Conservation (phyloP, 2,329 filamentous ascomycete species). For the Rutstroemia sp. region DNA sequence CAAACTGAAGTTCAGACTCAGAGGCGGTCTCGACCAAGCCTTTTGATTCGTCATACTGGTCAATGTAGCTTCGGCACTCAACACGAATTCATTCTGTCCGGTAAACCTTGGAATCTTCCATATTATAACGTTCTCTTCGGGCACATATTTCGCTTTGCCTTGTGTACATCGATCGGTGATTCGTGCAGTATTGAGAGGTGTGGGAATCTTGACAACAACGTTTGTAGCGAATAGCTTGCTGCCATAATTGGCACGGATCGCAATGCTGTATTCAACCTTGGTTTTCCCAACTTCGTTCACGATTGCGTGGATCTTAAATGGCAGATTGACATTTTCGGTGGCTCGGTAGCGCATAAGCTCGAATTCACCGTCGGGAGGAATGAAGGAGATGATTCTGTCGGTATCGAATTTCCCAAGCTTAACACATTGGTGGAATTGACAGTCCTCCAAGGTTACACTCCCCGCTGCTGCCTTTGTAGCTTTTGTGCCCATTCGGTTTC, state of each 20-base stretch:
- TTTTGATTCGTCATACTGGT: conserved; percentile 98
- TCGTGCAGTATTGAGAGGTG: conserved; percentile 89
- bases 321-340: conserved; percentile 96
- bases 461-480: conserved; percentile 93
- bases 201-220: conserved; percentile 88
- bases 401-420: conserved; percentile 95
- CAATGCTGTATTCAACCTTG: conserved; percentile 98
- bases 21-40: conserved; percentile 86
- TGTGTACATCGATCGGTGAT: conserved; percentile 91
- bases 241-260: conserved; percentile 94
- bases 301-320: conserved; percentile 98
- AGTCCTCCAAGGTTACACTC: conserved; percentile 92
- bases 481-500: conserved; percentile 74
- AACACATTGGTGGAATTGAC: conserved; percentile 98
- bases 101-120: conserved; percentile 99
- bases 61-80: conserved; percentile 86
- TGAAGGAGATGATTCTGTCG: conserved; percentile 93
- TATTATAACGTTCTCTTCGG: conserved; percentile 93
- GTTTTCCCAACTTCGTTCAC: conserved; percentile 96
- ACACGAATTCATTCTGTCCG: conserved; percentile 91
- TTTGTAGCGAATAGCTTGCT: conserved; percentile 96
- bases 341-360: conserved; percentile 98
- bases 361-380: conserved; percentile 95
- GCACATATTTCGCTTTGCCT: conserved; percentile 97
- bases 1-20: conserved; percentile 86